phyloP scores from a whole-genome alignment of 805 yeast genomes.

The Starmerella potacharoeniae region DNA sequence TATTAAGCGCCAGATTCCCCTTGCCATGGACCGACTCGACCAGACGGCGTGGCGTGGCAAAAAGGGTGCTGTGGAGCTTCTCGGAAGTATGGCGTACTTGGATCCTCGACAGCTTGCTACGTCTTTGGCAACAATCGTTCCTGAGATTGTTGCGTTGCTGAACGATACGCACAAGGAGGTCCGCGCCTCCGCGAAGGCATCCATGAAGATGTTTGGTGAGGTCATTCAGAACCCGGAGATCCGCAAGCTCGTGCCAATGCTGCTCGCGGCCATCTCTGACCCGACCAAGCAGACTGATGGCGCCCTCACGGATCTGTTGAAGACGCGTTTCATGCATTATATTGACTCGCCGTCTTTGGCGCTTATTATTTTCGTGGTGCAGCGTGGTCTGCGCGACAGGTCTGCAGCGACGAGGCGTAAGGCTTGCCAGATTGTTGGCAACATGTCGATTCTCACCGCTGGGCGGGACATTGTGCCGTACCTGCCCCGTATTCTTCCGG shows the following conservation, averaged over 20 bases:
- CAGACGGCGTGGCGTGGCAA: slow-evolving; percentile 93
- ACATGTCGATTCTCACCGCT: slow-evolving; percentile 94
- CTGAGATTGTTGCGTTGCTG: slow-evolving; percentile 89
- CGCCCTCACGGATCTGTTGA: slow-evolving; percentile 74
- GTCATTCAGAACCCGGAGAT: slow-evolving; percentile 96
- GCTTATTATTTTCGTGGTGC: slow-evolving; percentile 82
- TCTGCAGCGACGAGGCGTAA: slow-evolving; percentile 87
- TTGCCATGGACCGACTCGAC: slow-evolving; percentile 74
- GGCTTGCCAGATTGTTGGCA: slow-evolving; percentile 97
- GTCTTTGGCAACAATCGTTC: slow-evolving; percentile 80
- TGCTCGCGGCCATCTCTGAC: slow-evolving; percentile 88
- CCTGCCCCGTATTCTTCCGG: slow-evolving; percentile 61
- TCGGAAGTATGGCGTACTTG: slow-evolving; percentile 96
- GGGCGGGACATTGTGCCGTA: slow-evolving; percentile 77
- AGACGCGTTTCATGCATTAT: slow-evolving; percentile 91
- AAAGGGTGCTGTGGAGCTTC: slow-evolving; percentile 88
- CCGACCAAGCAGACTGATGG: slow-evolving; percentile 83
- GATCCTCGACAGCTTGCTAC: slow-evolving; percentile 90
- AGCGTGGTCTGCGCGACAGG: slow-evolving; percentile 89
- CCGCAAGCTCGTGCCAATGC: slow-evolving; percentile 74
- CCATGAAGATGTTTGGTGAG: slow-evolving; percentile 86
- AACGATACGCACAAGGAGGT: slow-evolving; percentile 96
- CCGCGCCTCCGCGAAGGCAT: slow-evolving; percentile 82
- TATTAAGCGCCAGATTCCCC: slow-evolving; percentile 78
- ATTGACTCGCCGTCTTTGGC: slow-evolving; percentile 98